Evolutionary conservation across 1,139 yeast genomes (phyloP), one percentile per base, ranked within the genome.

Genomic region (Geotrichum klebahnii): DNA sequence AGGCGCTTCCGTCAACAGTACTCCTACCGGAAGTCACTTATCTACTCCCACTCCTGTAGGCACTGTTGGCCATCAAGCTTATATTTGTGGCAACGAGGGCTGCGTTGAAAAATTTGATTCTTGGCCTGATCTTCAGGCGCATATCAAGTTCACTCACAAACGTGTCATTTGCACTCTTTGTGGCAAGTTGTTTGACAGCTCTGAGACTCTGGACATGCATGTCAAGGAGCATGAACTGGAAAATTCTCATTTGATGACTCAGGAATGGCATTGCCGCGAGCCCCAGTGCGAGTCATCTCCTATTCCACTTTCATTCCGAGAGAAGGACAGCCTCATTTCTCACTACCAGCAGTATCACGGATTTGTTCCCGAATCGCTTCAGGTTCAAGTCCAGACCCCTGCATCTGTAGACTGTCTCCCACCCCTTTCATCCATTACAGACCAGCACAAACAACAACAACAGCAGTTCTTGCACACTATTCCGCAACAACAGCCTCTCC

Each of bases 101-200:
- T 92, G 98, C 63, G 57, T 60, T 0, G 86, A 81, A 59, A 69
- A 74, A 49, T 86, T 87, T 66, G 76, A 77, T 54, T 83, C 86
- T 0, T 85, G 95, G 94, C 78, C 88, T 1, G 84, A 82, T 0
- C 70, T 88, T 37, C 92, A 83, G 60, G 66, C 76, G 8, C 97
- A 90, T 66, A 71, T 80, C 47, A 84, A 81, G 57, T 75, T 79
- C 1, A 82, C 77, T 32, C 97, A 89, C 66, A 90, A 92, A 9
- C 80, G 80, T 61, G 60, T 83, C 33, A 73, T 73, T 45, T 88
- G 97, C 68, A 59, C 69, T 1, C 59, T 78, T 1, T 89, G 97
- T 71, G 81, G 80, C 12, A 83, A 80, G 62, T 80, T 78, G 3
- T 84, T 86, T 67, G 46, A 41, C 17, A 24, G 44, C 14, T 28